These are phyloP conservation scores for Colletotrichum truncatum DNA, from an alignment of 2,329 filamentous ascomycete genomes.

Conservation along the genomic window DNA sequence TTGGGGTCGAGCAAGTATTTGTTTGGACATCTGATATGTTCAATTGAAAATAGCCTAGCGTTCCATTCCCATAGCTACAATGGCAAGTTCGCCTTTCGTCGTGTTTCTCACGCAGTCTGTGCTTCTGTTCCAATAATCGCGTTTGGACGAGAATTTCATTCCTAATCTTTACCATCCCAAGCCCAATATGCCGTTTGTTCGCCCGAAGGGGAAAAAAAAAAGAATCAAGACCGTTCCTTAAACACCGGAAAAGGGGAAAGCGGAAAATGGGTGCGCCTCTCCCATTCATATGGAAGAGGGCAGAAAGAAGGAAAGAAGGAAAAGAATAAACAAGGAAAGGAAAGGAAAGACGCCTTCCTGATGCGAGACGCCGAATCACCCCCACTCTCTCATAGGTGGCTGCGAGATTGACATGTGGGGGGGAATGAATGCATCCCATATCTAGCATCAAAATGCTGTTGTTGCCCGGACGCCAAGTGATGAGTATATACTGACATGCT, in stretches of 20 bases:
- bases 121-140: neutral
- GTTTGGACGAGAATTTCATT: neutral
- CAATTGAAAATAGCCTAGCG: conserved; percentile 3
- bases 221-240: neutral
- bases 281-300: too few species aligned
- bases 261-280: neutral
- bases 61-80: neutral
- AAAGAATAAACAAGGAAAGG: neutral
- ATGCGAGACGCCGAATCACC: conserved; percentile 18
- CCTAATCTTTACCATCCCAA: neutral
- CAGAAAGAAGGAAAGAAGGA: neutral
- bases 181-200: neutral
- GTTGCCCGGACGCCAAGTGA: neutral
- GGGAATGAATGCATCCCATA: conserved; percentile 3
- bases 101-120: neutral
- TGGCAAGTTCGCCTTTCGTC: neutral
- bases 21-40: neutral
- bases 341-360: neutral
- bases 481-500: neutral
- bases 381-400: neutral
- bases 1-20: neutral
- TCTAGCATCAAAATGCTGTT: conserved; percentile 7
- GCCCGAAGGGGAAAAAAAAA: neutral
- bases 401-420: neutral
- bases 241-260: neutral